Evolutionary conservation across 352 stramenopile genomes (phyloP), one percentile per base, ranked within the genome.

Genomic region (Pythium phragmitis): DNA sequence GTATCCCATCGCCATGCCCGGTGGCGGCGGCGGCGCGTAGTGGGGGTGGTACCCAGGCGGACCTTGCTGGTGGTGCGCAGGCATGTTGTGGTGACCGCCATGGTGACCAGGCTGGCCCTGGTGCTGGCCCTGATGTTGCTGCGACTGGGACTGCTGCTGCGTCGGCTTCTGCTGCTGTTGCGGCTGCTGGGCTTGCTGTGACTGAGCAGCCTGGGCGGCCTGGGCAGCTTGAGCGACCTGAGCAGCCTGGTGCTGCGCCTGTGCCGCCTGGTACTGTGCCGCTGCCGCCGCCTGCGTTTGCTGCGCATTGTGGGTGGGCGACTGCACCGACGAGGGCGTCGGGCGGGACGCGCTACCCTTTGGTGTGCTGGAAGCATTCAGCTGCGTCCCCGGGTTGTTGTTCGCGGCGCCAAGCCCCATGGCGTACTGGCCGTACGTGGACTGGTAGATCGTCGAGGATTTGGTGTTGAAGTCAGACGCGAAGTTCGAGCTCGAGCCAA

Each of bases 1-100:
- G 82, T 93, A 95, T 8, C 80, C 81, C 73, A 95, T 72, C 19
- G 87, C 83, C 87, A 95, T 95, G 28, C 87, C 87, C 26, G 87
- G 87, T 30, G 87, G 87, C n/a, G 87, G 87, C 36, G 84, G 87
- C 26, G 87, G 87, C 17, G 83, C 81, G 54, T 92, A 95, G 70
- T 95, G 80, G 23, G 78, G 78, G 65, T 87, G 87, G 71, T 95
- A 95, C 30, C 85, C 79, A 39, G 89, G 85, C 46, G 87, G 85
- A 45, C 76, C 76, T 47, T 89, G 34, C 34, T 39, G 79, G 52
- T 93, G 84, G 67, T 91, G 74, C 30, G 87, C 80, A n/a, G 72
- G 70, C 23, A 77, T 65, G 23, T 72, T 49, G 33, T 82, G 75
- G 76, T 88, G 82, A 63, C 67, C 34, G 11, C 34, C 65, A 53